Evolutionary conservation across 345 rosid genomes (phyloP).

Genomic region (Populus simonii): DNA sequence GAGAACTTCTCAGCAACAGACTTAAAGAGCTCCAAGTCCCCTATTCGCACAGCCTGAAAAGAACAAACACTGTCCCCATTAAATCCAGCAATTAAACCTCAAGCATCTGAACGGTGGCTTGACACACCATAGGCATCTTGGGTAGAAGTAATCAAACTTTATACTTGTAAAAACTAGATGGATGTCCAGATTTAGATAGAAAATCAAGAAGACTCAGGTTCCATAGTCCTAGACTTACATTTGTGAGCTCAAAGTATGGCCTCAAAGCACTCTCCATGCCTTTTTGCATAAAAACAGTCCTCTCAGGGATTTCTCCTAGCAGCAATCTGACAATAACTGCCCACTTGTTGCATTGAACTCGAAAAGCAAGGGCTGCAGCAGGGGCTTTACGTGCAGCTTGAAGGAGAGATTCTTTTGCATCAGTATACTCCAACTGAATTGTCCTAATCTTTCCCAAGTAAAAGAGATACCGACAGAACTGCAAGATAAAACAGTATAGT

Average conservation of each 20-base stretch:
- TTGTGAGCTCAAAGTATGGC: slow-evolving; percentile 86
- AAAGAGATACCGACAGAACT: slow-evolving; percentile 86
- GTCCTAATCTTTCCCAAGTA: slow-evolving; percentile 85
- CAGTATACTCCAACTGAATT: slow-evolving; percentile 82
- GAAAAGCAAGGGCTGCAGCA: slow-evolving; percentile 66
- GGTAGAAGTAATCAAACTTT: neutral
- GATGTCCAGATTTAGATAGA: neutral
- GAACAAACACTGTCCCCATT: neutral
- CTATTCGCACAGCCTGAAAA: slow-evolving; percentile 76
- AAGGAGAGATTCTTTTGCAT: slow-evolving; percentile 85
- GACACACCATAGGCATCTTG: neutral
- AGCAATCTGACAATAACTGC: slow-evolving; percentile 68
- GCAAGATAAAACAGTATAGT: slow-evolving; percentile 21
- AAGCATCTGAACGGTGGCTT: neutral
- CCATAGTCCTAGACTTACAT: slow-evolving; percentile 45
- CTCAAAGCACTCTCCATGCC: slow-evolving; percentile 81
- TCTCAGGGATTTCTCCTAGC: slow-evolving; percentile 85
- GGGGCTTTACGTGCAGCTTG: slow-evolving; percentile 94
- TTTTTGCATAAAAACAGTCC: slow-evolving; percentile 78
- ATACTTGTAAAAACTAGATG: neutral
- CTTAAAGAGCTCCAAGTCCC: slow-evolving; percentile 84
- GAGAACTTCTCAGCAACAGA: slow-evolving; percentile 68
- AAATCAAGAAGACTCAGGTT: neutral
- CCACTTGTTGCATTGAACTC: slow-evolving; percentile 84
- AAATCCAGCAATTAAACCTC: neutral